A percentile compares a stretch with the other conserved stretches of the same genome.
Evolutionary conservation across 116 monocot species (phyloP).

Genomic region (Thalassia testudinum): DNA sequence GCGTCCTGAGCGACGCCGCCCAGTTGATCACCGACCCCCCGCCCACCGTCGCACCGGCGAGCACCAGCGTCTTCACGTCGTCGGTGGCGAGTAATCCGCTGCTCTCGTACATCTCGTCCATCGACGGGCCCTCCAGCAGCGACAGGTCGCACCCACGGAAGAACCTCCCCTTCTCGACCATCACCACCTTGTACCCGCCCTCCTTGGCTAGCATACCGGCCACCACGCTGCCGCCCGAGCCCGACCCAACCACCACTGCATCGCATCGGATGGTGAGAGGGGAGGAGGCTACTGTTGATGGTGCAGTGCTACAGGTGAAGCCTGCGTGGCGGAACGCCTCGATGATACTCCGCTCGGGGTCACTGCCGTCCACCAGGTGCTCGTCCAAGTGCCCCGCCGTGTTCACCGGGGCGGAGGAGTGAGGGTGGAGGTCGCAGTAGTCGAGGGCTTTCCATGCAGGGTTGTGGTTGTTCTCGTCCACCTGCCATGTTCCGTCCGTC

Average conservation of each 20-base stretch:
- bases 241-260: slow-evolving; percentile 50
- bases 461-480: slow-evolving; percentile 32
- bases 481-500: slow-evolving; percentile 21
- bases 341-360: background rate
- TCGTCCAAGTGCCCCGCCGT: background rate
- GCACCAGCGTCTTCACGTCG: slow-evolving; percentile 18
- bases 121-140: slow-evolving; percentile 43
- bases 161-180: slow-evolving; percentile 50
- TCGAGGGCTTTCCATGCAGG: slow-evolving; percentile 49
- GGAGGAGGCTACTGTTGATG: background rate
- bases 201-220: slow-evolving; percentile 50
- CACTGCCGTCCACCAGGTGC: background rate
- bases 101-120: slow-evolving; percentile 53
- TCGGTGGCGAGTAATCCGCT: slow-evolving; percentile 28
- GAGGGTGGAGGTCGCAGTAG: slow-evolving; percentile 60
- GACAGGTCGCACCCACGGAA: slow-evolving; percentile 23
- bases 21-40: slow-evolving; percentile 74
- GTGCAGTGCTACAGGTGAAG: background rate
- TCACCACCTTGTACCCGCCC: slow-evolving; percentile 47
- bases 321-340: slow-evolving; percentile 8
- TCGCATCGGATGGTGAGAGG: slow-evolving; percentile 18
- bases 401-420: background rate
- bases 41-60: slow-evolving; percentile 60
- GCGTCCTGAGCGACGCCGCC: slow-evolving; percentile 53
- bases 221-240: slow-evolving; percentile 50